Evolutionary conservation across 1,139 yeast species (phyloP), one percentile per base, ranked within the genome.

Genomic region (Geotrichum fermentans): DNA sequence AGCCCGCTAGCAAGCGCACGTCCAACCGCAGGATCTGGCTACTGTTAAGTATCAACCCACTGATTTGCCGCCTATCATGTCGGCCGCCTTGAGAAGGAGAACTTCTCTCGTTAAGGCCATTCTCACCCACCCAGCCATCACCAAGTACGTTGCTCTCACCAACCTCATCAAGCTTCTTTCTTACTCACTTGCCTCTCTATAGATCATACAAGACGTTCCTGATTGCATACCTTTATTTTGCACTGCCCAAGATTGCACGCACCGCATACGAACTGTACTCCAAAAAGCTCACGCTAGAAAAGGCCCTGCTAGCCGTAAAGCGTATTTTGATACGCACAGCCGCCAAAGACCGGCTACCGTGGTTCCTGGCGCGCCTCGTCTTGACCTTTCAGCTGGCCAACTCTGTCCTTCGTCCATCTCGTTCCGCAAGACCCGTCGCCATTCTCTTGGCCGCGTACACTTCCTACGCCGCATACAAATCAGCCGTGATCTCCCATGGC

Each of bases 141-240:
- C 36, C 13, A 33, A 33, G 36, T 33, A 33, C 8, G 36, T 18
- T 13, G 17, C 13, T 33, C 20, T 13, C 6, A 28, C 13, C 13
- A 8, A 28, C n/a, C n/a, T n/a, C n/a, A n/a, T n/a, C n/a, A 14
- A 33, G n/a, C 36, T 14, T 13, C 24, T 21, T 34, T 7, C 13
- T 17, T 4, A n/a, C 38, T 7, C 24, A 17, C 14, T 14, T 7
- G 7, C 10, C 21, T 10, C 5, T 34, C 38, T 16, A 10, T 39
- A 60, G 60, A 20, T 51, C 65, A 1, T 54, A 54, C 6, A 63
- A 63, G 34, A 71, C 72, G 1, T 70, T 67, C 51, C 36, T 63
- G 7, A 62, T 70, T n/a, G 71, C 75, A 2, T 71, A 71, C 53
- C 45, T 68, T 18, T 72, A 69, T 52, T 66, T 70, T 24, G 60